These are phyloP conservation scores for Pseudotsuga menziesii DNA, from an alignment of 75 land plant species.

Conservation along the genomic window DNA sequence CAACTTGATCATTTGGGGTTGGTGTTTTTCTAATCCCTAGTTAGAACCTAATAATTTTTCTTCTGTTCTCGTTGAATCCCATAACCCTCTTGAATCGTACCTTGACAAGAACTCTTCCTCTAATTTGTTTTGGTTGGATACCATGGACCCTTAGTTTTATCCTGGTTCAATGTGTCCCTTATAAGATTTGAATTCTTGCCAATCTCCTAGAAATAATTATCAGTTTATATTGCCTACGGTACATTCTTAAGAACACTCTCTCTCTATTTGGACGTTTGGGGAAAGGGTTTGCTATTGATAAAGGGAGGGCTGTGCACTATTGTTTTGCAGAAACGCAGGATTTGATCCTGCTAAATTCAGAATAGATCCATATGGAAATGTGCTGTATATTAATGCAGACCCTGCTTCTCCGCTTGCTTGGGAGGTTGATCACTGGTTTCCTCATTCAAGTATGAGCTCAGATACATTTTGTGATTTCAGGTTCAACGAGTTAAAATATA, in stretches of 20 bases:
- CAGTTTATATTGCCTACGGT: background rate
- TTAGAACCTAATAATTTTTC: too few species aligned
- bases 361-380: conserved; percentile 96
- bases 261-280: background rate
- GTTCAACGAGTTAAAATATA: background rate
- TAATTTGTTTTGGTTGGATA: too few species aligned
- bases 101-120: too few species aligned
- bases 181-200: background rate
- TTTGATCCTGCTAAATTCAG: conserved; percentile 92
- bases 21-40: background rate
- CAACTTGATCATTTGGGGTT: conserved; percentile 97
- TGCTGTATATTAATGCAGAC: conserved; percentile 87
- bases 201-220: background rate
- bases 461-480: background rate
- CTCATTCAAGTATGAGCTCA: conserved; percentile 68
- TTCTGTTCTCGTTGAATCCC: too few species aligned
- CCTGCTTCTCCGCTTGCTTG: conserved; percentile 93
- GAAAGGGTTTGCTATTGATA: background rate
- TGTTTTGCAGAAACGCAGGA: conserved; percentile 84
- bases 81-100: too few species aligned
- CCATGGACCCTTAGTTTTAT: background rate
- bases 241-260: background rate
- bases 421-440: conserved; percentile 99
- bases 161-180: background rate
- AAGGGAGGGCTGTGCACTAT: background rate